Conservation (phyloP, 441 rosid species). For the Manihot esculenta region DNA sequence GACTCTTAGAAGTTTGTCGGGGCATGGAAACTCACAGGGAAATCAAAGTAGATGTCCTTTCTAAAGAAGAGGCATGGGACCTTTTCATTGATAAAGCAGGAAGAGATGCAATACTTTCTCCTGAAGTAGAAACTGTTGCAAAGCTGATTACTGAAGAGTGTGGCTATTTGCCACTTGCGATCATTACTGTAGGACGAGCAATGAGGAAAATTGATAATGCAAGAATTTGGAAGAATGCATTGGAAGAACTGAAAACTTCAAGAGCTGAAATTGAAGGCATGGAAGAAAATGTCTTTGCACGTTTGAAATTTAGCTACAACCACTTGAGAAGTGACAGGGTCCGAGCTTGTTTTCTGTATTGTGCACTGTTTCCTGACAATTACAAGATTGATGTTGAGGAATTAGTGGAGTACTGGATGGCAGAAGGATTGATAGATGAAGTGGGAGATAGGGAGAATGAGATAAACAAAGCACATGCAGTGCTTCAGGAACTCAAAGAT, state of each 20-base stretch:
- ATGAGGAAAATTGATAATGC: conserved; percentile 18
- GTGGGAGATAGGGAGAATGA: conserved; percentile 1
- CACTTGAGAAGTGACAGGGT: conserved; percentile 7
- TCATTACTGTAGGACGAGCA: conserved; percentile 25
- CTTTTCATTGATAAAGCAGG: conserved; percentile 24
- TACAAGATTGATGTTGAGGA: conserved; percentile 12
- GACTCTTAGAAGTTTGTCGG: conserved; percentile 21
- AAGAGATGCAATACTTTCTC: not conserved
- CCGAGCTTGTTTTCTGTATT: conserved; percentile 25
- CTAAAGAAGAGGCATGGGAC: conserved; percentile 21
- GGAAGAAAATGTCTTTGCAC: conserved; percentile 20
- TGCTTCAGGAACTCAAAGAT: conserved; percentile 25
- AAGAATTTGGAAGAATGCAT: conserved; percentile 22
- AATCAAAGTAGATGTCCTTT: conserved; percentile 22
- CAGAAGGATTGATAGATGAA: conserved; percentile 14
- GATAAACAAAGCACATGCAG: conserved; percentile 9
- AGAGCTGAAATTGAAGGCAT: conserved; percentile 18
- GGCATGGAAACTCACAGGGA: conserved; percentile 20
- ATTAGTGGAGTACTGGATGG: conserved; percentile 26
- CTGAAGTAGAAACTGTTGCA: conserved; percentile 21
- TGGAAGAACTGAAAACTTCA: conserved; percentile 19
- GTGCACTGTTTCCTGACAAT: conserved; percentile 24
- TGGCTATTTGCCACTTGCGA: conserved; percentile 26
- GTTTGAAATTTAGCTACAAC: conserved; percentile 23
- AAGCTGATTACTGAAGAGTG: conserved; percentile 27